Conservation (phyloP, 208 protist species). For the Tritrichomonas musculus region DNA sequence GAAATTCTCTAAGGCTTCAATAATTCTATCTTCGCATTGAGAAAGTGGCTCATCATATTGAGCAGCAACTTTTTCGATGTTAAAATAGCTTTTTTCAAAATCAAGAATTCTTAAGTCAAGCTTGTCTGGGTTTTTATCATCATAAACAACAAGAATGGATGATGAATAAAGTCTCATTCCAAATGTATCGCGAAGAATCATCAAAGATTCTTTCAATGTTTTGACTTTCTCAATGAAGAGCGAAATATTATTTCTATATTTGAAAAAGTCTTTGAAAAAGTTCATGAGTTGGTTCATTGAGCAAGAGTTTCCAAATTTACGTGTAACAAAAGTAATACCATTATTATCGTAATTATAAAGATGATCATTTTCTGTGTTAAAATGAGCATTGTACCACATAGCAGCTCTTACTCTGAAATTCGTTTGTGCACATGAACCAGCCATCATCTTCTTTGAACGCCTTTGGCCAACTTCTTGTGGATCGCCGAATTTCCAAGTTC, state of each 20-base stretch:
- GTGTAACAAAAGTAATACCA: neutral
- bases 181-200: neutral
- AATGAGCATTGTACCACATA: neutral
- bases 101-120: constrained; percentile 2
- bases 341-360: neutral
- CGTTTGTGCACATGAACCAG: neutral
- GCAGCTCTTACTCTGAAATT: neutral
- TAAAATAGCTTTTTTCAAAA: neutral
- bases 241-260: neutral
- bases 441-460: neutral
- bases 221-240: neutral
- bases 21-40: neutral
- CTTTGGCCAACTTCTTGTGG: neutral
- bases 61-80: neutral
- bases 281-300: neutral
- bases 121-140: neutral
- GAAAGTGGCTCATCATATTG: neutral
- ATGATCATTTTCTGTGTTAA: neutral
- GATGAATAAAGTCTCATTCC: neutral
- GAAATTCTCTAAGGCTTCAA: too few relatives aligned
- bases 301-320: neutral
- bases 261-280: neutral
- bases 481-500: neutral
- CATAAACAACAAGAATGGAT: constrained; percentile 26
- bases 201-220: neutral